phyloP scores from a whole-genome alignment of 2,329 filamentous ascomycete species.

The Cadophora gregata region DNA sequence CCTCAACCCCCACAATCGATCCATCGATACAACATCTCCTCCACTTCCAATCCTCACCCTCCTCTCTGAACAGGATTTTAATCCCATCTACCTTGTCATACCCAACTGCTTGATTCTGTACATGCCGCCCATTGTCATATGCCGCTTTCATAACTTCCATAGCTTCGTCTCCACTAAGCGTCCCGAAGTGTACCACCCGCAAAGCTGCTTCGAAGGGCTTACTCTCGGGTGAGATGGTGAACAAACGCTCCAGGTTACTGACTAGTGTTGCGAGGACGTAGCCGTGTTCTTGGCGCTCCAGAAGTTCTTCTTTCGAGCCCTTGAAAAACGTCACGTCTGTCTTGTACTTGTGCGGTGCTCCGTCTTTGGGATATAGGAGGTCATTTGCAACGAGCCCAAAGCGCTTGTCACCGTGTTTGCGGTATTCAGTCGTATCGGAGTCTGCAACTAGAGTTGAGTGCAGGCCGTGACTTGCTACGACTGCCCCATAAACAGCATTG shows the following conservation, averaged over 20 bases:
- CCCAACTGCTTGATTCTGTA: slow-evolving; percentile 62
- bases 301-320: slow-evolving; percentile 38
- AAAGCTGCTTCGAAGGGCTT: slow-evolving; percentile 73
- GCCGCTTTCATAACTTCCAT: slow-evolving; percentile 79
- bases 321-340: slow-evolving; percentile 54
- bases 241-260: slow-evolving; percentile 80
- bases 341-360: slow-evolving; percentile 59
- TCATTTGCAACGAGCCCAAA: slow-evolving; percentile 86
- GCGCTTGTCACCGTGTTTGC: slow-evolving; percentile 75
- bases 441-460: slow-evolving; percentile 90
- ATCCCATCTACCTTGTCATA: slow-evolving; percentile 76
- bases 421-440: slow-evolving; percentile 83
- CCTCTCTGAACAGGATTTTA: slow-evolving; percentile 71
- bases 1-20: slow-evolving; percentile 77
- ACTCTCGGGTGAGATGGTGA: slow-evolving; percentile 79
- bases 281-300: slow-evolving; percentile 61
- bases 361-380: slow-evolving; percentile 63
- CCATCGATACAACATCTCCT: slow-evolving; percentile 91
- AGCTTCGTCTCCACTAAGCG: slow-evolving; percentile 65
- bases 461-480: slow-evolving; percentile 89
- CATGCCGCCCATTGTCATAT: slow-evolving; percentile 63
- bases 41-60: slow-evolving; percentile 72
- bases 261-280: slow-evolving; percentile 81
- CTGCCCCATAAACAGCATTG: slow-evolving; percentile 67
- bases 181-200: slow-evolving; percentile 76